Percentiles rank a stretch among this genome's conserved stretches.
These are phyloP conservation scores for Saccharomyces jurei DNA, from an alignment of 805 yeast species.

Conservation along the genomic window DNA sequence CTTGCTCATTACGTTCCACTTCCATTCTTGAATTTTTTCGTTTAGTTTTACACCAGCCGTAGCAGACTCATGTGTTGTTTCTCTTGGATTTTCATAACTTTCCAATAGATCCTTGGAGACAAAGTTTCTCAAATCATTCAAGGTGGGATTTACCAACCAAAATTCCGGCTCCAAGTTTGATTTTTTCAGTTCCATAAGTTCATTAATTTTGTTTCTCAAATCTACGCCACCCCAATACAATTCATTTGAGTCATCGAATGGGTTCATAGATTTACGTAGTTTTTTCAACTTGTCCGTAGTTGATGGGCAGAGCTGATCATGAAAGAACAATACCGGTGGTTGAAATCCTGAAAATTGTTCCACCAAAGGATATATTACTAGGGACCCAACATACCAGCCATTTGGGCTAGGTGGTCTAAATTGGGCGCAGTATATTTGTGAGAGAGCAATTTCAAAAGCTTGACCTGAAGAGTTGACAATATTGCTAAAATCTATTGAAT, in stretches of 20 bases:
- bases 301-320: slow-evolving; percentile 78
- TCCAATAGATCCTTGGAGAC: slow-evolving; percentile 10
- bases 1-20: slow-evolving; percentile 80
- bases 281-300: slow-evolving; percentile 54
- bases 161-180: slow-evolving; percentile 68
- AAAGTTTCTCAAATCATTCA: slow-evolving; percentile 36
- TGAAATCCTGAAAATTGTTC: slow-evolving; percentile 40
- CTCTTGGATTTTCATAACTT: background rate
- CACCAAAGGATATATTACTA: slow-evolving; percentile 40
- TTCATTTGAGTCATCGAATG: slow-evolving; percentile 49
- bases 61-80: background rate
- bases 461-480: background rate
- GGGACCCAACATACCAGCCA: slow-evolving; percentile 90
- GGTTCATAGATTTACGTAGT: slow-evolving; percentile 60
- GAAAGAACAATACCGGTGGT: slow-evolving; percentile 83
- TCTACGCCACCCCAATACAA: slow-evolving; percentile 91
- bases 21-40: slow-evolving; percentile 16
- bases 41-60: background rate
- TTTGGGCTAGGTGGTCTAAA: slow-evolving; percentile 66
- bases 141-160: slow-evolving; percentile 68
- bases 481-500: background rate
- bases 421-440: slow-evolving; percentile 64
- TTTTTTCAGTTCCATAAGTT: slow-evolving; percentile 53
- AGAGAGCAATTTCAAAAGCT: background rate
- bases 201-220: slow-evolving; percentile 48